Conservation (phyloP, 192 early-diverging fungal species). For the Coemansia sp. region DNA sequence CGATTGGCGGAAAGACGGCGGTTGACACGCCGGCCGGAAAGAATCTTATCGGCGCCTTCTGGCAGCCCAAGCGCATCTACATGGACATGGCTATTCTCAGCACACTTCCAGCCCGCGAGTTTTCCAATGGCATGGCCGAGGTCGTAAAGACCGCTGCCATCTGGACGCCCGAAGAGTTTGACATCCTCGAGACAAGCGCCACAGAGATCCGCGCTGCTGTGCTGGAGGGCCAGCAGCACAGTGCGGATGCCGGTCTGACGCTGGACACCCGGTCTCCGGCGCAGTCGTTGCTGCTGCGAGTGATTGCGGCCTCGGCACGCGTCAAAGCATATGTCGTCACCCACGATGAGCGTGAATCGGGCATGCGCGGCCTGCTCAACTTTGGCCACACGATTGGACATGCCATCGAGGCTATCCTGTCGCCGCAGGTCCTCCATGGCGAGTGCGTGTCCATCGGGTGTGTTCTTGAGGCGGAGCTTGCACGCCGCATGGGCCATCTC, state of each 20-base stretch:
- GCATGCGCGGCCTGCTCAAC: slow-evolving; percentile 91
- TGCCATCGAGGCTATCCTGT: slow-evolving; percentile 89
- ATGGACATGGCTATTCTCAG: slow-evolving; percentile 85
- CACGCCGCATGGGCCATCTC: slow-evolving; percentile 82
- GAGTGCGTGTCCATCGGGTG: slow-evolving; percentile 96
- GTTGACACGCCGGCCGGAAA: slow-evolving; percentile 96
- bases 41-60: slow-evolving; percentile 94
- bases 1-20: slow-evolving; percentile 95
- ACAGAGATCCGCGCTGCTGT: slow-evolving; percentile 79
- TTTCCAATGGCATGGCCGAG: slow-evolving; percentile 96
- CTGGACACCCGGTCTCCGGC: slow-evolving; percentile 60
- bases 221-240: slow-evolving; percentile 45
- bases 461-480: slow-evolving; percentile 92
- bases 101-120: slow-evolving; percentile 88
- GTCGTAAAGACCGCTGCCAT: slow-evolving; percentile 98
- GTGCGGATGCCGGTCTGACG: slow-evolving; percentile 21
- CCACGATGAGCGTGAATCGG: slow-evolving; percentile 91
- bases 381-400: slow-evolving; percentile 98
- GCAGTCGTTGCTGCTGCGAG: slow-evolving; percentile 72
- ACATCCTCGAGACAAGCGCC: slow-evolving; percentile 81
- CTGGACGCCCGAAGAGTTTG: slow-evolving; percentile 85
- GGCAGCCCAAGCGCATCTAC: slow-evolving; percentile 91
- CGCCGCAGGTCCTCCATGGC: slow-evolving; percentile 89
- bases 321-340: slow-evolving; percentile 97
- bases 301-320: slow-evolving; percentile 82